A percentile compares a stretch with the other conserved stretches of the same genome.
These are phyloP conservation scores for Ceratocystis cacaofunesta DNA, from an alignment of 2,329 filamentous ascomycete genomes.

Conservation along the genomic window DNA sequence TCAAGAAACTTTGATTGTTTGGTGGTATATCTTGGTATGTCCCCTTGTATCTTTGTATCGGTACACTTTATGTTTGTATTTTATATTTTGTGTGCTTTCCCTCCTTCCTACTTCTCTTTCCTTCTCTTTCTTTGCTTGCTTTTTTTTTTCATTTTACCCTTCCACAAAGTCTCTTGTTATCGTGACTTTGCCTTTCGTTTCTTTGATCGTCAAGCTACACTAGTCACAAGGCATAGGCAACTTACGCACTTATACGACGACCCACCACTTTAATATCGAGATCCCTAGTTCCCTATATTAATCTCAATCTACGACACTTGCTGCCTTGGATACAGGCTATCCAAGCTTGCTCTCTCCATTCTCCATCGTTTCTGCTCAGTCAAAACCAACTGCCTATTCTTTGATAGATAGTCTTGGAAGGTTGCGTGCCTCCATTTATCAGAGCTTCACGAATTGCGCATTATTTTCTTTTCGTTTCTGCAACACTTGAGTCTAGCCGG, in stretches of 20 bases:
- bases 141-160: slow-evolving; percentile 6
- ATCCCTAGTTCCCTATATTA: neutral
- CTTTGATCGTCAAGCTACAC: neutral
- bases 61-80: neutral
- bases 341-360: neutral
- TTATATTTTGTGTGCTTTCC: neutral
- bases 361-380: neutral
- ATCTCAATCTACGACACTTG: neutral
- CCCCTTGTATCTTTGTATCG: neutral
- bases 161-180: neutral
- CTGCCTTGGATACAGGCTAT: neutral
- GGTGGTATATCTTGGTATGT: too few species aligned
- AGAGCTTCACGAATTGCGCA: neutral
- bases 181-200: neutral
- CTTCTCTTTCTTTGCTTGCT: slow-evolving; percentile 11
- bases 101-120: neutral
- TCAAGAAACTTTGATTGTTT: neutral
- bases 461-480: neutral
- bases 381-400: neutral
- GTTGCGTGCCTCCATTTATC: neutral
- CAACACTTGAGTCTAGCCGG: neutral
- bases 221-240: neutral
- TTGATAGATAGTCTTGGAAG: neutral
- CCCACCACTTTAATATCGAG: neutral
- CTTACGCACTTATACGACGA: neutral